Conservation (phyloP, 164 flowering plant genomes). For the Taxillus chinensis region DNA sequence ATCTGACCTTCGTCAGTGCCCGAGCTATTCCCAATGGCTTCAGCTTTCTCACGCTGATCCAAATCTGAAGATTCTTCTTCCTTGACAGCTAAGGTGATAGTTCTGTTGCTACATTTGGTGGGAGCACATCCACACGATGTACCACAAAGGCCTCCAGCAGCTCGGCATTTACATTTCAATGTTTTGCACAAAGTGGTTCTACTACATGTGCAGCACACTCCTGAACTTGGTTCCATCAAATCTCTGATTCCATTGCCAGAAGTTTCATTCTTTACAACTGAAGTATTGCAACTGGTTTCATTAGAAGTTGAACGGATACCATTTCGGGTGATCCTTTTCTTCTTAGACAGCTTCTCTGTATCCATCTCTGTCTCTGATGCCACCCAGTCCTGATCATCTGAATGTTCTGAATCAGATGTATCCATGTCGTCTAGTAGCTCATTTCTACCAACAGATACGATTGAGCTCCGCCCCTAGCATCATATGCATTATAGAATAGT, state of each 20-base stretch:
- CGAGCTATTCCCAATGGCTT: conserved; percentile 10
- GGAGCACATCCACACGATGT: conserved; percentile 49
- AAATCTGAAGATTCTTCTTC: conserved; percentile 14
- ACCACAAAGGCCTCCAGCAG: conserved; percentile 36
- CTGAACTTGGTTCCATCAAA: conserved; percentile 11
- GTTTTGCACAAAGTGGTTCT: conserved; percentile 59
- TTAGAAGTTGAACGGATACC: conserved; percentile 11
- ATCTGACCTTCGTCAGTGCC: conserved; percentile 24
- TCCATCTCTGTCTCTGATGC: conserved; percentile 14
- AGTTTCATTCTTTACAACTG: conserved; percentile 11
- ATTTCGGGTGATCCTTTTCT: conserved; percentile 30
- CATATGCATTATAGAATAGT: neutral
- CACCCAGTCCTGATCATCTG: conserved; percentile 43
- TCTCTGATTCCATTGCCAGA: conserved; percentile 11
- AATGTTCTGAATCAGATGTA: conserved; percentile 63
- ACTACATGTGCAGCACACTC: conserved; percentile 58
- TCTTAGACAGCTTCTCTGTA: conserved; percentile 5
- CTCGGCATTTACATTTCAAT: conserved; percentile 64
- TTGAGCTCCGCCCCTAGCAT: conserved; percentile 47
- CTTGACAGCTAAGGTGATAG: neutral
- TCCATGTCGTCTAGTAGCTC: conserved; percentile 78
- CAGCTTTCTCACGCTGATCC: conserved; percentile 11
- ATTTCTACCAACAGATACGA: conserved; percentile 10
- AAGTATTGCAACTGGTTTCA: conserved; percentile 6
- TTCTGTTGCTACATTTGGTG: conserved; percentile 57